phyloP scores from a whole-genome alignment of 2,329 filamentous ascomycete genomes.

The Botryotinia globosa region DNA sequence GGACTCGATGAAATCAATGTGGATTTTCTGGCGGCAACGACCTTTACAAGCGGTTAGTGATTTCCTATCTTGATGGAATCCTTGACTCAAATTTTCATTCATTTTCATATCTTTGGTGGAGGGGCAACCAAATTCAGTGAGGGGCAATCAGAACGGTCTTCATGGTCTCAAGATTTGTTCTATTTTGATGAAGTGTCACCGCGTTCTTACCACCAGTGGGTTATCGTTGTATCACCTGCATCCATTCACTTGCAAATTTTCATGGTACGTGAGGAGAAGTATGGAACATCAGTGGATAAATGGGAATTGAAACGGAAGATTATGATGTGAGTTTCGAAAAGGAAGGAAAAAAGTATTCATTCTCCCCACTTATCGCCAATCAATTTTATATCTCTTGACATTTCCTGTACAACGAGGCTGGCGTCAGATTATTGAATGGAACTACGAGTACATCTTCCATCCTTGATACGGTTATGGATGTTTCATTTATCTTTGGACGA shows the following conservation, averaged over 20 bases:
- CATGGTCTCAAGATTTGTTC: not conserved
- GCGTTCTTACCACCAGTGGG: constrained; percentile 2
- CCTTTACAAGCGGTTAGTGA: not conserved
- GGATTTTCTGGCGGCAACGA: not conserved
- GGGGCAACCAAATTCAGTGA: constrained; percentile 9
- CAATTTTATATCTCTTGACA: not conserved
- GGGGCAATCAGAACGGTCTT: not conserved
- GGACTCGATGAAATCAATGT: not conserved
- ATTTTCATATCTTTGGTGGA: constrained; percentile 4
- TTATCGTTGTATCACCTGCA: constrained; percentile 2
- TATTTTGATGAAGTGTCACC: constrained; percentile 12
- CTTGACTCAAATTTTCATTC: not conserved
- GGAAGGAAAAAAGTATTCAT: not conserved
- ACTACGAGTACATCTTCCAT: not conserved
- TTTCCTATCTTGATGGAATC: not conserved
- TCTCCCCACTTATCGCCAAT: constrained; percentile 7
- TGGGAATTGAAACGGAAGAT: not conserved
- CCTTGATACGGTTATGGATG: not conserved
- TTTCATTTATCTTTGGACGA: not conserved
- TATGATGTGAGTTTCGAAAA: constrained; percentile 1
- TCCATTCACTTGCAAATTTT: constrained; percentile 12
- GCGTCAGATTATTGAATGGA: not conserved
- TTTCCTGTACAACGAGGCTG: not conserved
- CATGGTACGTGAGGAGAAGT: not conserved
- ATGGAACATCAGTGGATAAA: not conserved